Evolutionary conservation across 805 yeast genomes (phyloP).

Genomic region (Wickerhamia fluorescens): DNA sequence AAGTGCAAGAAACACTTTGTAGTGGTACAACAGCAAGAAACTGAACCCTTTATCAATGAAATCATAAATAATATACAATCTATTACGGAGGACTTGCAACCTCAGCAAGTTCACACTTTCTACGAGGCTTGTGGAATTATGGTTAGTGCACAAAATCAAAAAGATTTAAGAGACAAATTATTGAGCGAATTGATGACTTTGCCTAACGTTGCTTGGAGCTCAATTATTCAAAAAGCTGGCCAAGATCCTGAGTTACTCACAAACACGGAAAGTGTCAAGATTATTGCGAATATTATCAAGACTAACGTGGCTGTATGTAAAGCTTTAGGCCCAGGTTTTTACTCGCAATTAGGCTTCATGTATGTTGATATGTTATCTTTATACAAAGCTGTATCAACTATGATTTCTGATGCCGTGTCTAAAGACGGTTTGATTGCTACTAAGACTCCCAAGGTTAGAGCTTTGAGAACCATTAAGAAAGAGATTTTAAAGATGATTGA

Average conservation of each 20-base stretch:
- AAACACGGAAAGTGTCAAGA: constrained; percentile 80
- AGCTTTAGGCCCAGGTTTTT: constrained; percentile 89
- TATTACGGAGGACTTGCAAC: constrained; percentile 87
- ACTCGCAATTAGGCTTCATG: constrained; percentile 78
- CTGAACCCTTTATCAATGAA: constrained; percentile 86
- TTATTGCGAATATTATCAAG: constrained; percentile 87
- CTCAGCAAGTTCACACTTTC: constrained; percentile 96
- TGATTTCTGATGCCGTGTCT: constrained; percentile 77
- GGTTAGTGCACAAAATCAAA: constrained; percentile 75
- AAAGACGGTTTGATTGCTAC: constrained; percentile 83
- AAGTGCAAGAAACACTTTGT: constrained; percentile 96
- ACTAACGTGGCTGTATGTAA: constrained; percentile 93
- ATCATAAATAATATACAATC: constrained; percentile 76
- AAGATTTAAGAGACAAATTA: constrained; percentile 61
- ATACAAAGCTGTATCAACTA: constrained; percentile 79
- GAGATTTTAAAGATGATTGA: constrained; percentile 87
- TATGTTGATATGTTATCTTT: constrained; percentile 85
- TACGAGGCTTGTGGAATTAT: constrained; percentile 97
- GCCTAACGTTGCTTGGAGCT: constrained; percentile 93
- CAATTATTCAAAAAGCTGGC: constrained; percentile 78
- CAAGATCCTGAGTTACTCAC: constrained; percentile 74
- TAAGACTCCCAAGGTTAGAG: constrained; percentile 90
- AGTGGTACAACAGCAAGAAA: constrained; percentile 75
- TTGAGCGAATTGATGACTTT: constrained; percentile 75
- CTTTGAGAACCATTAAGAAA: constrained; percentile 91